phyloP scores from a whole-genome alignment of 768 basidiomycete species.

The Agaricus sinodeliciosus region DNA sequence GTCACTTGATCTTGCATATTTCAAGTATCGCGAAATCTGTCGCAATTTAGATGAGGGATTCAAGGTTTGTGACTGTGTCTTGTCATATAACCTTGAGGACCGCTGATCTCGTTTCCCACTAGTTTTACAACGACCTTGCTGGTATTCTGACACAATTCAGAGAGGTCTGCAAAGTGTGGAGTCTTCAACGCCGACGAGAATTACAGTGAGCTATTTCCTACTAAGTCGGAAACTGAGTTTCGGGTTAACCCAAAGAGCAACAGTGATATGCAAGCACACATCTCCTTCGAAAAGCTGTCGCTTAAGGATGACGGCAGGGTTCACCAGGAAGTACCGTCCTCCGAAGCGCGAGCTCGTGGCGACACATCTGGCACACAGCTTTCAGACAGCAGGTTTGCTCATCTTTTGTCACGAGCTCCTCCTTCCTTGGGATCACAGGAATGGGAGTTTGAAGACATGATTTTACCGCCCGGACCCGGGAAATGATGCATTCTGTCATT shows the following conservation, averaged over 20 bases:
- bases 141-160: slow-evolving; percentile 68
- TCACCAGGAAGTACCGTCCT: neutral
- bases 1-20: slow-evolving; percentile 76
- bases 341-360: neutral
- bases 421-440: slow-evolving; percentile 43
- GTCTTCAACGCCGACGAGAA: slow-evolving; percentile 62
- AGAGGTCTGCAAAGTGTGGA: slow-evolving; percentile 72
- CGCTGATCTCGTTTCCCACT: neutral
- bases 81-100: neutral
- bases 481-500: neutral
- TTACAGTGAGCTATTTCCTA: slow-evolving; percentile 47
- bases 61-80: slow-evolving; percentile 41
- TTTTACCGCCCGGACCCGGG: slow-evolving; percentile 35
- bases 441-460: slow-evolving; percentile 47
- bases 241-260: neutral
- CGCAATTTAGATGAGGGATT: slow-evolving; percentile 86
- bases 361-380: neutral
- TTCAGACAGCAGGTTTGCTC: slow-evolving; percentile 11
- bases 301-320: slow-evolving; percentile 18
- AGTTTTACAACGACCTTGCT: slow-evolving; percentile 90
- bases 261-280: neutral
- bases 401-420: slow-evolving; percentile 26
- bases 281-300: slow-evolving; percentile 28
- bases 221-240: too few relatives aligned
- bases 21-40: slow-evolving; percentile 81